Evolutionary conservation across 1,284 basidiomycete genomes (phyloP).

Genomic region (Moesziomyces aphidis): DNA sequence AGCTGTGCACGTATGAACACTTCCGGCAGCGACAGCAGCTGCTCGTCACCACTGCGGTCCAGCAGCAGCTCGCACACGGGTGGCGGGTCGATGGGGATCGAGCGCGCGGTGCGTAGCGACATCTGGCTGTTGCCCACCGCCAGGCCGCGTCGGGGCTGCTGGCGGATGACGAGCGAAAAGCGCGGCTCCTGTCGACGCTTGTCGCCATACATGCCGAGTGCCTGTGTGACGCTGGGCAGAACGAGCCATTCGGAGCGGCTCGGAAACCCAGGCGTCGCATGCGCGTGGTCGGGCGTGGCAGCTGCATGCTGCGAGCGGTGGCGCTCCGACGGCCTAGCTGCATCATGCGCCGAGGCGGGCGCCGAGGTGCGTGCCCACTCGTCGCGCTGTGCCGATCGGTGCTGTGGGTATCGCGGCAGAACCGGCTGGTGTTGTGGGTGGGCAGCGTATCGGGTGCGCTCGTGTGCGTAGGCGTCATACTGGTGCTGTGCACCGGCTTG

Average conservation of each 20-base stretch:
- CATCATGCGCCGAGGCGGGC: constrained; percentile 9
- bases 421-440: constrained; percentile 7
- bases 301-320: constrained; percentile 8
- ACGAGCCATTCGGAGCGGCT: constrained; percentile 36
- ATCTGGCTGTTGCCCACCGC: constrained; percentile 51
- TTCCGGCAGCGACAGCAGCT: constrained; percentile 45
- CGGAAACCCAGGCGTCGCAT: not conserved
- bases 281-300: not conserved
- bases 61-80: constrained; percentile 52
- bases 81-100: constrained; percentile 45
- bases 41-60: constrained; percentile 42
- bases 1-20: constrained; percentile 43
- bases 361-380: constrained; percentile 15
- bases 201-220: constrained; percentile 28
- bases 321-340: not conserved
- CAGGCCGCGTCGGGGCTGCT: constrained; percentile 44
- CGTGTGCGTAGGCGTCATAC: constrained; percentile 3
- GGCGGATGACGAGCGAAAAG: constrained; percentile 49
- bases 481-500: constrained; percentile 9
- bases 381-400: constrained; percentile 2
- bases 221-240: constrained; percentile 34
- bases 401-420: not conserved
- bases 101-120: constrained; percentile 40
- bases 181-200: constrained; percentile 18
- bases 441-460: not conserved